These are phyloP conservation scores for Daldinia caldariorum DNA, from an alignment of 495 filamentous ascomycete genomes.

Conservation along the genomic window DNA sequence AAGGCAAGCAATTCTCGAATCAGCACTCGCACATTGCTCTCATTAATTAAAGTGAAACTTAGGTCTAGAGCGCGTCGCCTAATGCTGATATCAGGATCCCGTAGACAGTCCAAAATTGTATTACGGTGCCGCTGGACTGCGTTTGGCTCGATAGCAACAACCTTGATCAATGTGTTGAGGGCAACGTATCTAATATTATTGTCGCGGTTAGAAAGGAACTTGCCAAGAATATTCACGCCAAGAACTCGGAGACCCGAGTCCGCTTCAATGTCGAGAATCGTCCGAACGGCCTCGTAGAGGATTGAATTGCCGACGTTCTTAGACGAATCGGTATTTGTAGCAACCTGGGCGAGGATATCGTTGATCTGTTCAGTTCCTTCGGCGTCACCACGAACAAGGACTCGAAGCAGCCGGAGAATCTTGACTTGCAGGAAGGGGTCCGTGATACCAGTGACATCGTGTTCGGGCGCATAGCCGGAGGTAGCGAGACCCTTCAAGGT, in stretches of 20 bases:
- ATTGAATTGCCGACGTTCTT: constrained; percentile 99
- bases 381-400: constrained; percentile 85
- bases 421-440: constrained; percentile 99
- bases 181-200: constrained; percentile 99
- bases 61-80: constrained; percentile 92
- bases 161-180: constrained; percentile 96
- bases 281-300: constrained; percentile 95
- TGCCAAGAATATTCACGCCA: constrained; percentile 97
- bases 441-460: constrained; percentile 97
- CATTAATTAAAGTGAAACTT: constrained; percentile 98
- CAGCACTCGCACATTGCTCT: constrained; percentile 90
- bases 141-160: constrained; percentile 97
- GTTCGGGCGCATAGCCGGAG: constrained; percentile 96
- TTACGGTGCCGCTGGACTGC: constrained; percentile 97
- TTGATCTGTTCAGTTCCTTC: constrained; percentile 97
- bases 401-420: constrained; percentile 84
- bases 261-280: constrained; percentile 97
- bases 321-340: constrained; percentile 96
- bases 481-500: constrained; percentile 89
- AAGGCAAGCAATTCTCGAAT: constrained; percentile 93
- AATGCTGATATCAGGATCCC: constrained; percentile 99
- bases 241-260: constrained; percentile 92
- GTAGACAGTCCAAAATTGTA: constrained; percentile 93
- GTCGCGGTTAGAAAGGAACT: constrained; percentile 96
- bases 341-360: constrained; percentile 97